A percentile compares a stretch with the other conserved stretches of the same genome.
These are phyloP conservation scores for Hymenoscyphus repandus DNA, from an alignment of 2,329 filamentous ascomycete species.

Conservation along the genomic window DNA sequence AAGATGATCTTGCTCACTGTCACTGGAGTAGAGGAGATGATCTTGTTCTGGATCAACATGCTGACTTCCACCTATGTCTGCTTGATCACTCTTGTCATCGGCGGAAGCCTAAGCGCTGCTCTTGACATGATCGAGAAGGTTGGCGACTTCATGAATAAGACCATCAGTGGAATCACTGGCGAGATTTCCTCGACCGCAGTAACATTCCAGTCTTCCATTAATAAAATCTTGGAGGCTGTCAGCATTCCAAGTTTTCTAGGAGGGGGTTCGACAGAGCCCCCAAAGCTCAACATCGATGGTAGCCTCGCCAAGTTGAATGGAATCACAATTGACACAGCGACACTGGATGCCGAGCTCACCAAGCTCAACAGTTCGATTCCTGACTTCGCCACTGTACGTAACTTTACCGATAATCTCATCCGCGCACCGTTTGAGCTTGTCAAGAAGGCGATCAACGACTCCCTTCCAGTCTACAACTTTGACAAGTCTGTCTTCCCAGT, in stretches of 20 bases:
- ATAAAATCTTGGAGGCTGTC: slow-evolving; percentile 50
- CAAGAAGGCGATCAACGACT: slow-evolving; percentile 65
- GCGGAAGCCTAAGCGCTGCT: slow-evolving; percentile 70
- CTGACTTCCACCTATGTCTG: slow-evolving; percentile 87
- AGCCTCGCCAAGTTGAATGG: slow-evolving; percentile 62
- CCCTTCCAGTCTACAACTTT: slow-evolving; percentile 70
- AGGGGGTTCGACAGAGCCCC: slow-evolving; percentile 38
- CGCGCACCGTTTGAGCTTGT: slow-evolving; percentile 76
- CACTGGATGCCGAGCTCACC: slow-evolving; percentile 63
- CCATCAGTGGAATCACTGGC: slow-evolving; percentile 39
- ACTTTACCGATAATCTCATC: slow-evolving; percentile 71
- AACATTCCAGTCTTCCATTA: slow-evolving; percentile 51
- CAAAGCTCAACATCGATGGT: slow-evolving; percentile 58
- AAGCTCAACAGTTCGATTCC: slow-evolving; percentile 76
- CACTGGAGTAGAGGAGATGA: slow-evolving; percentile 78
- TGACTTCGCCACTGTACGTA: slow-evolving; percentile 76
- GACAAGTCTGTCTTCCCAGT: slow-evolving; percentile 74
- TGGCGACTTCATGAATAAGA: slow-evolving; percentile 53
- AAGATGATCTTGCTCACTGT: slow-evolving; percentile 72
- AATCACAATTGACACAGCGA: slow-evolving; percentile 61
- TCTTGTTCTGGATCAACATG: slow-evolving; percentile 89
- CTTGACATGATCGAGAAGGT: slow-evolving; percentile 57
- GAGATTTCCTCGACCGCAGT: slow-evolving; percentile 45
- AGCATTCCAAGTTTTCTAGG: slow-evolving; percentile 44
- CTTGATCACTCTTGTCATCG: slow-evolving; percentile 76